Evolutionary conservation across 148 eudicot genomes (phyloP).

Genomic region (Hydrangea macrophylla): DNA sequence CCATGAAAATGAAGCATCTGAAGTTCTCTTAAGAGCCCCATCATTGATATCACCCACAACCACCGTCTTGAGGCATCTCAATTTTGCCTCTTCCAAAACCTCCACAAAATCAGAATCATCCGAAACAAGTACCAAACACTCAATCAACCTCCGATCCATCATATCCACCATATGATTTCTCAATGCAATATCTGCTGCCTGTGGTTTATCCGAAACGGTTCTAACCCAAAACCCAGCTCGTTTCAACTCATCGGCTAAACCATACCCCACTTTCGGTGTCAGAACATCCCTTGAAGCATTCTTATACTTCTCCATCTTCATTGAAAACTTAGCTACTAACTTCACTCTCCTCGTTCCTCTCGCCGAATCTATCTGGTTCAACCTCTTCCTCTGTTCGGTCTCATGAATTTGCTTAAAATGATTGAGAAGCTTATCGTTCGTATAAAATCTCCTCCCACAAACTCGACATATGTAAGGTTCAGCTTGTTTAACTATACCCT

Average conservation of each 20-base stretch:
- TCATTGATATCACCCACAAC: slow-evolving; percentile 70
- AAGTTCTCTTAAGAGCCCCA: slow-evolving; percentile 63
- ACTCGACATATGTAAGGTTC: slow-evolving; percentile 62
- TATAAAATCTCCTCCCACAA: slow-evolving; percentile 76
- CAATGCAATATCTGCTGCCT: slow-evolving; percentile 65
- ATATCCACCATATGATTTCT: slow-evolving; percentile 60
- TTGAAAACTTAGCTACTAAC: slow-evolving; percentile 58
- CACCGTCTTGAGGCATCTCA: slow-evolving; percentile 80
- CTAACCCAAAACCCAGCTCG: slow-evolving; percentile 84
- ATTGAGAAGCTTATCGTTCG: slow-evolving; percentile 55
- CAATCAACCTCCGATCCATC: slow-evolving; percentile 54
- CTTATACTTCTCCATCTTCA: slow-evolving; percentile 75
- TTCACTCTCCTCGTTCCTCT: slow-evolving; percentile 62
- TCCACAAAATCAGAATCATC: slow-evolving; percentile 69
- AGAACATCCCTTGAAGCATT: slow-evolving; percentile 56
- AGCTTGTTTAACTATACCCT: slow-evolving; percentile 41
- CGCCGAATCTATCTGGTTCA: slow-evolving; percentile 66
- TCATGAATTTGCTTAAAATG: slow-evolving; percentile 79
- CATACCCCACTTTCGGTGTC: slow-evolving; percentile 72
- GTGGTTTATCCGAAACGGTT: slow-evolving; percentile 59
- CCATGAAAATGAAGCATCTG: slow-evolving; percentile 86
- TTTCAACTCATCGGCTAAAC: slow-evolving; percentile 64
- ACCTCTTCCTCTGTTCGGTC: slow-evolving; percentile 62
- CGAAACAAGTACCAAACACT: slow-evolving; percentile 73
- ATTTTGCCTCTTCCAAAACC: slow-evolving; percentile 67